Evolutionary conservation across 257 asterid species (phyloP), one percentile per base, ranked within the genome.

Genomic region (Rauvolfia tetraphylla): DNA sequence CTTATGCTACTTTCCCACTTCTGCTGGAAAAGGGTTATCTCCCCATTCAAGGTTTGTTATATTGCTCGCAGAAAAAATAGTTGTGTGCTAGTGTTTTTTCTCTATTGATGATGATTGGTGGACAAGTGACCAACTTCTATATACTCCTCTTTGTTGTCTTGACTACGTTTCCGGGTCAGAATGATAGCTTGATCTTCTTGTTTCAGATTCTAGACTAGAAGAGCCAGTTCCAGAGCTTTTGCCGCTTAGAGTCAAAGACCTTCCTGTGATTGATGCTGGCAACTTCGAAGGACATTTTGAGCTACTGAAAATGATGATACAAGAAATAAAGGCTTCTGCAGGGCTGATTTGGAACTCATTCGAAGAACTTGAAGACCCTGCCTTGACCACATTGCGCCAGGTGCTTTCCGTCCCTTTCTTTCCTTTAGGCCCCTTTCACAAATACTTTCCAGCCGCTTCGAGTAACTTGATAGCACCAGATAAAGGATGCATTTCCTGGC

Each of bases 381-480:
- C 86, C 10, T 62, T 87, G 9, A 11, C 58, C 62, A 73, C 78
- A 77, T 83, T 82, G 22, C 39, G 38, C 39, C 74, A 77, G 17
- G 75, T 78, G 11, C 81, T 85, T 51, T 56, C 76, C 33, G 66
- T 85, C 65, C 89, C 84, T 61, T 57, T 77, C 75, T 81, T 84
- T 74, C 74, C 86, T 7, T 59, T 85, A 31, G 89, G 89, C 36
- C 89, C 89, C 5, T 84, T 86, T 49, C 89, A 80, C 79, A 82
- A 85, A 58, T 82, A 72, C 46, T 58, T 33, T 29, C n/a, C 85
- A 3, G 41, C 80, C 65, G 69, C 84, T 25, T 83, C 90, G 18
- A 83, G 75, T 1, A 81, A 83, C 79, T 54, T 83, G 10, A 72
- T 59, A 71, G 54, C 62, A 39, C 81, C 77, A n/a, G 86, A 83